Evolutionary conservation across 495 filamentous ascomycete species (phyloP), one percentile per base, ranked within the genome.

Genomic region (Hypomontagnella monticulosa): DNA sequence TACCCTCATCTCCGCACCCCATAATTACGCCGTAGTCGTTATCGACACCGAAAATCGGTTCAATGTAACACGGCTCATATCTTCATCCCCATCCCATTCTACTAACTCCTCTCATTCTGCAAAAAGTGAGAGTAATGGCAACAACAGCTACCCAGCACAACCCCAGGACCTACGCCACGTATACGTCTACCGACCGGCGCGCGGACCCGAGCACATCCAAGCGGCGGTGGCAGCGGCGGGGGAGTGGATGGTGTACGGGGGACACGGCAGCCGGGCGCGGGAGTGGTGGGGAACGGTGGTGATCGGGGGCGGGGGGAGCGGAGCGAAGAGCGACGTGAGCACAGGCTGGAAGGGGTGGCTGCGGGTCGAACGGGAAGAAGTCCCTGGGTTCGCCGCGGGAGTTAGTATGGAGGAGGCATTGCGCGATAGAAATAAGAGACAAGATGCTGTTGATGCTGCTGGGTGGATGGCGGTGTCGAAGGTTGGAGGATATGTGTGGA

Each of bases 11-110:
- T 83, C 89, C 1, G 38, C 75, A 1, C 71, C 73, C 2, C 80
- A 83, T 27, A 72, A 76, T 19, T 83, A 85, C 14, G 81, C 90
- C 1, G 82, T 93, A 2, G 81, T 89, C 3, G 77, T 93, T 27
- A 69, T 97, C 19, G 93, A 97, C 66, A 80, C 87, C 0, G 88
- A 91, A 41, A 80, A 81, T 38, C 83, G 83, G 0, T 93, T 96
- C 62, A 84, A 88, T 30, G 79, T 86, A 9, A 71, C 81, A 11
- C 82, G 87, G 9, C 79, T 95, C 0, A 9, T 73, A 11, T 61
- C 53, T 43, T 38, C 55, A 4, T 71, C 42, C 47, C 15, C 15
- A 67, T 79, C 16, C 49, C 77, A 2, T 33, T 2, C 19, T 9
- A 16, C 11, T 36, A 47, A 30, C 44, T 23, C 15, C 8, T 33